Evolutionary conservation across 345 rosid species (phyloP).

Genomic region (Linum lewisii): DNA sequence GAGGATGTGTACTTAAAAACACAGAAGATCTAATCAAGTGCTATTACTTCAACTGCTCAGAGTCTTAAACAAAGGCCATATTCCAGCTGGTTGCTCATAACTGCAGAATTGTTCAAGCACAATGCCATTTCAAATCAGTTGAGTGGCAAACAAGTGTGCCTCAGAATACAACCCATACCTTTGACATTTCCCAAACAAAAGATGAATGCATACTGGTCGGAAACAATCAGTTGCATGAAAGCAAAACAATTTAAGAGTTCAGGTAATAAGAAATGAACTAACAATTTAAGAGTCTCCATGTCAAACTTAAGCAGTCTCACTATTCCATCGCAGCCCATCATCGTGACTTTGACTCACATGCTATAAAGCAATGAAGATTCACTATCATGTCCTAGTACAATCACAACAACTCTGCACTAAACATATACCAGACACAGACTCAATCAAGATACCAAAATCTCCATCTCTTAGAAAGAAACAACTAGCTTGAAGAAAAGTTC

Average conservation of each 20-base stretch:
- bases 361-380: not conserved
- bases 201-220: not conserved
- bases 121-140: not conserved
- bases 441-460: not conserved
- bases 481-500: not conserved
- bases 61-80: not conserved
- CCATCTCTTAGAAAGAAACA: not conserved
- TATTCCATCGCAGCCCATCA: not conserved
- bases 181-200: not conserved
- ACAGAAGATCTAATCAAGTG: slow-evolving; percentile 14
- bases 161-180: not conserved
- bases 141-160: not conserved
- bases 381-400: not conserved
- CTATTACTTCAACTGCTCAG: slow-evolving; percentile 1
- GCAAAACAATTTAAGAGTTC: too few relatives aligned
- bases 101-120: slow-evolving; percentile 9
- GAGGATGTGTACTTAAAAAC: slow-evolving; percentile 19
- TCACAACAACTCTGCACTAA: not conserved
- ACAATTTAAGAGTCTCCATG: not conserved
- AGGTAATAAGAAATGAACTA: not conserved
- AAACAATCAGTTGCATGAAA: too few relatives aligned
- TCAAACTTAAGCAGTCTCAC: not conserved
- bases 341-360: too few relatives aligned
- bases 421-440: too few relatives aligned
- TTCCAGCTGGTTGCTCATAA: slow-evolving; percentile 8